Evolutionary conservation across 176 grass and related monocot genomes (phyloP).

Genomic region (Coix lacrymajobi): DNA sequence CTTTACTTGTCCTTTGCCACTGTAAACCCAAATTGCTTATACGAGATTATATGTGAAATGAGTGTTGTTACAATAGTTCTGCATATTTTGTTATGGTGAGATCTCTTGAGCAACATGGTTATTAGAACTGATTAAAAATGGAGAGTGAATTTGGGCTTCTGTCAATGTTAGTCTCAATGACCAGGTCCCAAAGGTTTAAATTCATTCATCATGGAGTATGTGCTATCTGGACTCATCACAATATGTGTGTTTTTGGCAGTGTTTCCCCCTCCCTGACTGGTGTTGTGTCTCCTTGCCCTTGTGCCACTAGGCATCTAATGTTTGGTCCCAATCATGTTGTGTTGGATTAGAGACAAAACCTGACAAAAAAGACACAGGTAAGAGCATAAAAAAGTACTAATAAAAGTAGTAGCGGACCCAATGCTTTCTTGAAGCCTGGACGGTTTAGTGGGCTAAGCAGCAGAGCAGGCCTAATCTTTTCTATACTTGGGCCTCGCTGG

Average conservation of each 20-base stretch:
- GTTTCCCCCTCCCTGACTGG: not conserved
- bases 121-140: not conserved
- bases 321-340: not conserved
- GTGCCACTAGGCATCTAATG: too few relatives aligned
- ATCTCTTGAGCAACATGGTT: not conserved
- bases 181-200: too few relatives aligned
- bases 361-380: not conserved
- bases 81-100: not conserved
- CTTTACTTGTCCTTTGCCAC: not conserved
- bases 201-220: too few relatives aligned
- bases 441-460: too few relatives aligned
- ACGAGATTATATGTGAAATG: not conserved
- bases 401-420: not conserved
- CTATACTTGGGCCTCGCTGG: too few relatives aligned
- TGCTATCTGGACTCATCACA: too few relatives aligned
- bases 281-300: too few relatives aligned
- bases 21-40: not conserved
- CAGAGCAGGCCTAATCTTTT: too few relatives aligned
- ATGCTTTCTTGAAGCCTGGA: too few relatives aligned
- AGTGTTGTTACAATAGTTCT: not conserved
- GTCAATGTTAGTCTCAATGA: too few relatives aligned
- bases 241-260: too few relatives aligned
- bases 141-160: too few relatives aligned
- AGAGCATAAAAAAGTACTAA: not conserved
- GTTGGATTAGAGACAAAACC: not conserved